Percentiles rank a stretch among this genome's conserved stretches.
Evolutionary conservation across 1,139 yeast species (phyloP).

Genomic region (Diutina mesorugosa): DNA sequence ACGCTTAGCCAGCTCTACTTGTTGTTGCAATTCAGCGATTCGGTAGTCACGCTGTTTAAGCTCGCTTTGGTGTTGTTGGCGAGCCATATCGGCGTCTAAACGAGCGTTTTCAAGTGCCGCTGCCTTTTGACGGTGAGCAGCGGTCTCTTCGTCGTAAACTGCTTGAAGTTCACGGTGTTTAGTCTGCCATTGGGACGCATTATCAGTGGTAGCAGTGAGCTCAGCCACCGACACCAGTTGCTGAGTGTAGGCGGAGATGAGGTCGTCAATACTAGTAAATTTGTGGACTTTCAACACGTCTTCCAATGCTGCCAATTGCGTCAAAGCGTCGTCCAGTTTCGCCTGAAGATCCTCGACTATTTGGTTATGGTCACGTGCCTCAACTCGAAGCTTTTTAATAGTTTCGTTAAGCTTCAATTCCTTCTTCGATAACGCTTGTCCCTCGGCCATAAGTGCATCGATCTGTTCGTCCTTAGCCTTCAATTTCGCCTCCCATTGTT

Average conservation of each 20-base stretch:
- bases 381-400: slow-evolving; percentile 46
- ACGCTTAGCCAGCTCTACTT: slow-evolving; percentile 15
- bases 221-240: slow-evolving; percentile 10
- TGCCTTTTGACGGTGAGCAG: slow-evolving; percentile 14
- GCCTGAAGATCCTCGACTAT: slow-evolving; percentile 22
- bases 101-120: slow-evolving; percentile 25
- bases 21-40: slow-evolving; percentile 15
- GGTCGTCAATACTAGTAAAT: slow-evolving; percentile 15
- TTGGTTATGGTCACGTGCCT: slow-evolving; percentile 30
- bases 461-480: slow-evolving; percentile 46
- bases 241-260: slow-evolving; percentile 10
- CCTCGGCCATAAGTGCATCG: slow-evolving; percentile 56
- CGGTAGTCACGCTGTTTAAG: slow-evolving; percentile 16
- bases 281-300: slow-evolving; percentile 17
- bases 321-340: slow-evolving; percentile 17
- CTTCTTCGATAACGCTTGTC: slow-evolving; percentile 60
- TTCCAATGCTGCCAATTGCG: slow-evolving; percentile 21
- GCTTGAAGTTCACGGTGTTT: slow-evolving; percentile 25
- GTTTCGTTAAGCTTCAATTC: slow-evolving; percentile 61
- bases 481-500: background rate
- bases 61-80: slow-evolving; percentile 25
- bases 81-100: slow-evolving; percentile 26
- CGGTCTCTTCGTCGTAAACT: slow-evolving; percentile 21
- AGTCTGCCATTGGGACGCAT: slow-evolving; percentile 19
- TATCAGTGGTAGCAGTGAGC: slow-evolving; percentile 8